Percentiles rank a stretch among this genome's conserved stretches.
Conservation (phyloP, 345 rosid species). For the Garcia nutans region DNA sequence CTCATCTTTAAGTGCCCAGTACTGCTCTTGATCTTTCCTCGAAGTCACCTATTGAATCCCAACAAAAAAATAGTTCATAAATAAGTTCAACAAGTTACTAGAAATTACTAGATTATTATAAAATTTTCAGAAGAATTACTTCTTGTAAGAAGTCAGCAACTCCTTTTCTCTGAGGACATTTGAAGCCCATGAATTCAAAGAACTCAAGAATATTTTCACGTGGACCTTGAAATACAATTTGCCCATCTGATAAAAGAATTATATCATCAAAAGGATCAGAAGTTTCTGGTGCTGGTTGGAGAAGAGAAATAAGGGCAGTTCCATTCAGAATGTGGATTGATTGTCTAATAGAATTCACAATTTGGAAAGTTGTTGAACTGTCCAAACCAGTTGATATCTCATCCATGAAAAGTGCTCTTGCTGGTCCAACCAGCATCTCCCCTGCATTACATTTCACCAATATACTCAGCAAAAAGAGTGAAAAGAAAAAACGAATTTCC, state of each 20-base stretch:
- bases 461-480: too few species aligned
- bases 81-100: background rate
- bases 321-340: conserved; percentile 56
- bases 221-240: conserved; percentile 76
- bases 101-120: background rate
- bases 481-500: too few species aligned
- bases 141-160: conserved; percentile 89
- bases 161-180: conserved; percentile 76
- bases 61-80: background rate
- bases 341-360: conserved; percentile 67
- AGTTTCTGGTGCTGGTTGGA: conserved; percentile 83
- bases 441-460: conserved; percentile 32
- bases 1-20: conserved; percentile 57
- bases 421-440: conserved; percentile 83
- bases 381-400: conserved; percentile 87
- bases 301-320: conserved; percentile 75
- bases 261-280: conserved; percentile 71
- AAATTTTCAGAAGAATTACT: conserved; percentile 29
- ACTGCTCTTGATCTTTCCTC: conserved; percentile 82
- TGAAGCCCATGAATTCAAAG: conserved; percentile 63
- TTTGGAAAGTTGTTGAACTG: conserved; percentile 78
- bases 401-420: conserved; percentile 79
- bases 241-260: conserved; percentile 76
- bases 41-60: conserved; percentile 50
- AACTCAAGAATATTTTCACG: conserved; percentile 61